phyloP scores from a whole-genome alignment of 1,284 basidiomycete genomes.

The Ganoderma leucocontextum region DNA sequence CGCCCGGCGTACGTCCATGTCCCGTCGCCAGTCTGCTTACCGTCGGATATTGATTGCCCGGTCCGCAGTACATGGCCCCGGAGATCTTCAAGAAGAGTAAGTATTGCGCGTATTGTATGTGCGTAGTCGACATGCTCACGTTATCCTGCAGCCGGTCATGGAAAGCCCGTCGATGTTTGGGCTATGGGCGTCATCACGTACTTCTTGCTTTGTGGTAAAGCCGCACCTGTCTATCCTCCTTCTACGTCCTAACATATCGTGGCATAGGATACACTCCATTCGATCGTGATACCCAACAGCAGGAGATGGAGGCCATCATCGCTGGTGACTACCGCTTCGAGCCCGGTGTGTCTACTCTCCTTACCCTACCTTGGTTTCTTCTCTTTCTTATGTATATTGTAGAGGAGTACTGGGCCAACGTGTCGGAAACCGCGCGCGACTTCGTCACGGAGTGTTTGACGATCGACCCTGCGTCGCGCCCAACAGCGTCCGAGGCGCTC shows the following conservation, averaged over 20 bases:
- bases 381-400: too few species aligned
- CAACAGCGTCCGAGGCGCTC: conserved; percentile 78
- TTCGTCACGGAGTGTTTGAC: conserved; percentile 89
- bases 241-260: not conserved
- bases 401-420: conserved; percentile 89
- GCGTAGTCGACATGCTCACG: conserved; percentile 18
- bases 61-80: conserved; percentile 90
- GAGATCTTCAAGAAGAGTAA: conserved; percentile 96
- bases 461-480: conserved; percentile 79
- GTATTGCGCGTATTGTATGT: conserved; percentile 35
- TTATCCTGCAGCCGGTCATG: conserved; percentile 76
- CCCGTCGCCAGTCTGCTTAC: not conserved
- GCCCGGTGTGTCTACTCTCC: conserved; percentile 56
- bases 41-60: conserved; percentile 14
- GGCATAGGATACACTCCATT: conserved; percentile 85
- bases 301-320: conserved; percentile 94
- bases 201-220: conserved; percentile 85
- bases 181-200: conserved; percentile 97
- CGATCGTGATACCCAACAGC: conserved; percentile 88
- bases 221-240: not conserved
- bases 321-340: conserved; percentile 93
- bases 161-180: conserved; percentile 97
- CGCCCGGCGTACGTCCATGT: conserved; percentile 69
- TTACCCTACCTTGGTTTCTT: not conserved
- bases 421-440: conserved; percentile 81